A percentile compares a stretch with the other conserved stretches of the same genome.
Evolutionary conservation across 2,329 filamentous ascomycete genomes (phyloP).

Genomic region (Tolypocladium capitatum): DNA sequence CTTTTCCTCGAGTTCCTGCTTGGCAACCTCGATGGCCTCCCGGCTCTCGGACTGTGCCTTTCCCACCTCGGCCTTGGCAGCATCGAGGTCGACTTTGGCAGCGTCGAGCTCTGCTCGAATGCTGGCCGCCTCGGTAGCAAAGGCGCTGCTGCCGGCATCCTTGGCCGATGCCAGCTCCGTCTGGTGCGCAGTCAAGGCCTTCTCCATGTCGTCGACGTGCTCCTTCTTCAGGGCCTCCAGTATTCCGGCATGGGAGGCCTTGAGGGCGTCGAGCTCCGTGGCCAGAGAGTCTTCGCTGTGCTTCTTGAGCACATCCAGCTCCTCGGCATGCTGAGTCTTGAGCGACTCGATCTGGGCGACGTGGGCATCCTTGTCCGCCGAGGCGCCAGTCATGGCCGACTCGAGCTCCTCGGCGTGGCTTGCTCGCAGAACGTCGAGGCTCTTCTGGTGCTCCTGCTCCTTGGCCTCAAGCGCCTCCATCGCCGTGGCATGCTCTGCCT

Average conservation of each 20-base stretch:
- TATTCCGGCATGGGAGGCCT: constrained; percentile 28
- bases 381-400: constrained; percentile 37
- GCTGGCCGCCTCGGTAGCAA: constrained; percentile 18
- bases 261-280: constrained; percentile 27
- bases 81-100: constrained; percentile 30
- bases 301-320: constrained; percentile 29
- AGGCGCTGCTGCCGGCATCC: constrained; percentile 14
- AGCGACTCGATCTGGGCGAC: constrained; percentile 39
- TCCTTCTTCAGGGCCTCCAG: constrained; percentile 30
- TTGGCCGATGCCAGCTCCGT: constrained; percentile 17
- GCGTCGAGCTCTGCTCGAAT: constrained; percentile 19
- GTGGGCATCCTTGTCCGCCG: constrained; percentile 34
- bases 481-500: constrained; percentile 29
- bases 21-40: constrained; percentile 30
- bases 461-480: constrained; percentile 35
- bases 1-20: constrained; percentile 30
- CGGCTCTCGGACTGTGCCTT: constrained; percentile 28
- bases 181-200: constrained; percentile 15
- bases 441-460: constrained; percentile 38
- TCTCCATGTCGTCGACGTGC: constrained; percentile 23
- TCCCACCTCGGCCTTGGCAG: constrained; percentile 30
- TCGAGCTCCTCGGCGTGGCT: constrained; percentile 47
- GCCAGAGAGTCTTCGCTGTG: constrained; percentile 26
- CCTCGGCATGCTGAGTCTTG: constrained; percentile 39
- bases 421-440: constrained; percentile 40